A percentile compares a stretch with the other conserved stretches of the same genome.
phyloP scores from a whole-genome alignment of 768 basidiomycete species.

The Dendrothele bispora region DNA sequence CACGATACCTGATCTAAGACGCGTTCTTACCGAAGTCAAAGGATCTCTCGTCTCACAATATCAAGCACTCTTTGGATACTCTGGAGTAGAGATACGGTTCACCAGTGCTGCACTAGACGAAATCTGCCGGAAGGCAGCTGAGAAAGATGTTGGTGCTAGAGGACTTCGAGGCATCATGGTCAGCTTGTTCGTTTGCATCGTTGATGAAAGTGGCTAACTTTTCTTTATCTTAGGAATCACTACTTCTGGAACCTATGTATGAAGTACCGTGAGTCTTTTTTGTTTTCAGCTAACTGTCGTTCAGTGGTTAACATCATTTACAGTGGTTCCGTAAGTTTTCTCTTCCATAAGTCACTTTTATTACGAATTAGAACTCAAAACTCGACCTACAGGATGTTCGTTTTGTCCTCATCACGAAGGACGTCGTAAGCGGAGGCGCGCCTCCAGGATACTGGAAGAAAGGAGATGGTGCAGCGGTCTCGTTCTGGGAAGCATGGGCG shows the following conservation, averaged over 20 bases:
- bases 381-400: slow-evolving; percentile 55
- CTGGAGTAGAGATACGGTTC: slow-evolving; percentile 84
- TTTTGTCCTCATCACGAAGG: slow-evolving; percentile 79
- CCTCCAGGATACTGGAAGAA: slow-evolving; percentile 76
- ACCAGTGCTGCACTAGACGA: slow-evolving; percentile 78
- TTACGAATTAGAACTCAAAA: slow-evolving; percentile 1
- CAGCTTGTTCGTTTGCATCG: slow-evolving; percentile 14
- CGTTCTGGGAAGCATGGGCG: slow-evolving; percentile 80
- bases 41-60: slow-evolving; percentile 93
- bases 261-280: slow-evolving; percentile 74
- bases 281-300: slow-evolving; percentile 1
- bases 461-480: slow-evolving; percentile 49
- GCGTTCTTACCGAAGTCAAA: slow-evolving; percentile 90
- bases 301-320: slow-evolving; percentile 7
- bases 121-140: slow-evolving; percentile 75
- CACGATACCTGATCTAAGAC: slow-evolving; percentile 76
- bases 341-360: no score
- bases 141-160: slow-evolving; percentile 87
- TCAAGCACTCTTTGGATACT: slow-evolving; percentile 77
- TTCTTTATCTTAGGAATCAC: slow-evolving; percentile 55
- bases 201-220: background rate
- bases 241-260: slow-evolving; percentile 90
- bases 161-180: slow-evolving; percentile 90
- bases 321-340: slow-evolving; percentile 64
- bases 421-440: slow-evolving; percentile 62